Percentiles rank a stretch among this genome's conserved stretches.
These are phyloP conservation scores for Ganoderma resinaceum DNA, from an alignment of 1,284 basidiomycete species.

Conservation along the genomic window DNA sequence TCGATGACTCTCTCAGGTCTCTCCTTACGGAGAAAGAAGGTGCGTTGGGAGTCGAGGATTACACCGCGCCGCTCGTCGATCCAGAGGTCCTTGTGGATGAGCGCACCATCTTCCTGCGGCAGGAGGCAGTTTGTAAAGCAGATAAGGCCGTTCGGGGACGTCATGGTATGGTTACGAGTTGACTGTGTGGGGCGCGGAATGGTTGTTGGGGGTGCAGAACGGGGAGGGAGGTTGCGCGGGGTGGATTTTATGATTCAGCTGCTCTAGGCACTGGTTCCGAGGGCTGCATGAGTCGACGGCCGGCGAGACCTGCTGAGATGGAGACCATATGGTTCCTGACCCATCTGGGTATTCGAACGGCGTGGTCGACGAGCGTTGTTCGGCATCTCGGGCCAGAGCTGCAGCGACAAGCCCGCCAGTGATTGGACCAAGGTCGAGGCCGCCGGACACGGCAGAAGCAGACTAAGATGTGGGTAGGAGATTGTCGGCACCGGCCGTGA, in stretches of 20 bases:
- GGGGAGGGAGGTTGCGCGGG: not conserved
- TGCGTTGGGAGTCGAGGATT: slow-evolving; percentile 70
- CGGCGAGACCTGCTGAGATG: slow-evolving; percentile 12
- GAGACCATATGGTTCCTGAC: slow-evolving; percentile 23
- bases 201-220: not conserved
- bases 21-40: slow-evolving; percentile 69
- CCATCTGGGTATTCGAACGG: not conserved
- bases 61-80: slow-evolving; percentile 73
- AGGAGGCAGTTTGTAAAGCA: slow-evolving; percentile 88
- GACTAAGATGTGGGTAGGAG: not conserved
- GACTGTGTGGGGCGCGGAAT: not conserved
- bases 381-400: not conserved
- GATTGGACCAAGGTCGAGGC: not conserved
- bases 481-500: not conserved
- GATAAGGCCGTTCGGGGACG: slow-evolving; percentile 66
- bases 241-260: not conserved
- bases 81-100: slow-evolving; percentile 77
- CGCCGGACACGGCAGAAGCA: not conserved
- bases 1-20: slow-evolving; percentile 71
- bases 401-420: no score
- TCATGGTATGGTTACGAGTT: slow-evolving; percentile 33
- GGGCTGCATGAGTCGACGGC: slow-evolving; percentile 2
- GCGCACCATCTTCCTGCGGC: slow-evolving; percentile 76
- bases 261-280: slow-evolving; percentile 8
- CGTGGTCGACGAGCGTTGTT: slow-evolving; percentile 5